These are phyloP conservation scores for Nicotiana attenuata DNA, from an alignment of 257 asterid genomes.

Conservation along the genomic window DNA sequence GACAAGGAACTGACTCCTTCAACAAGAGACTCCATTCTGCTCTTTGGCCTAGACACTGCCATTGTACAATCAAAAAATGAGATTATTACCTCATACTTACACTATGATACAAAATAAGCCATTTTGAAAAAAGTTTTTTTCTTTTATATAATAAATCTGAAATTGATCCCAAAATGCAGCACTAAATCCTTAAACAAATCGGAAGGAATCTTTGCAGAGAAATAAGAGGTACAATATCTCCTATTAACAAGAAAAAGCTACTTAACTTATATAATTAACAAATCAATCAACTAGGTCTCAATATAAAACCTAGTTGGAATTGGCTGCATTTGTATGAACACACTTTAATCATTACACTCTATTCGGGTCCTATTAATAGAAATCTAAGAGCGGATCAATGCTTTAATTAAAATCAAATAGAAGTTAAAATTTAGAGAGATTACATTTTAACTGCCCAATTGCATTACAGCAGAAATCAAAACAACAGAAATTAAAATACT, in stretches of 20 bases:
- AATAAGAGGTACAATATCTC: background rate
- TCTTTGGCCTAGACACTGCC: conserved; percentile 36
- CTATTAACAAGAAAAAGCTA: background rate
- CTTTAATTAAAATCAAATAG: background rate
- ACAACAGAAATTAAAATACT: background rate
- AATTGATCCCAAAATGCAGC: background rate
- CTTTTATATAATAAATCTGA: background rate
- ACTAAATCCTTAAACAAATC: background rate
- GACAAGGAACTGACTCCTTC: conserved; percentile 56
- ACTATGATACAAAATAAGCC: background rate
- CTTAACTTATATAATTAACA: background rate
- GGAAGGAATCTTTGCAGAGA: background rate
- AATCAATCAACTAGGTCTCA: background rate
- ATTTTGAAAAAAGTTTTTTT: background rate
- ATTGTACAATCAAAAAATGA: conserved; percentile 17
- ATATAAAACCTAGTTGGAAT: background rate
- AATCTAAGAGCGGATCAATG: background rate
- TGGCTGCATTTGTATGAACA: background rate
- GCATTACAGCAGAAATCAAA: background rate
- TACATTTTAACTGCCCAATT: background rate
- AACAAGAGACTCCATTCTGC: conserved; percentile 52
- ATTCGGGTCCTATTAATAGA: background rate
- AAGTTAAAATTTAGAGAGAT: background rate
- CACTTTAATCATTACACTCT: background rate
- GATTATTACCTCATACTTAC: conserved; percentile 11